Evolutionary conservation across 2,329 filamentous ascomycete genomes (phyloP).

Genomic region (Achaetomium macrosporum): DNA sequence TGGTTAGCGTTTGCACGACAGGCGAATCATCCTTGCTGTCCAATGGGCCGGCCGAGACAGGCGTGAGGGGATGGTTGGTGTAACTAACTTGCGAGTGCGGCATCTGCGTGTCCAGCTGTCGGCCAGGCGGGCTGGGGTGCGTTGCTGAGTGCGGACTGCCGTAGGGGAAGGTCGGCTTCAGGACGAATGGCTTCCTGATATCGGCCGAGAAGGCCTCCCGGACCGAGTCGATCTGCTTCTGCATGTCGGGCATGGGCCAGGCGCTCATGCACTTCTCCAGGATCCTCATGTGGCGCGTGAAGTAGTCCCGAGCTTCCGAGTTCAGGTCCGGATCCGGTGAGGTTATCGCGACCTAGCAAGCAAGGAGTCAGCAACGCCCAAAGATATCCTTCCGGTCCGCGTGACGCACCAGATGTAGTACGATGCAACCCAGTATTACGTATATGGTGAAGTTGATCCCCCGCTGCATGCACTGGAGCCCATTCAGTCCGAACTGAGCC

Average conservation of each 20-base stretch:
- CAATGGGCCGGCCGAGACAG: slow-evolving; percentile 65
- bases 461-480: slow-evolving; percentile 84
- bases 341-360: slow-evolving; percentile 74
- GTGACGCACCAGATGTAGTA: slow-evolving; percentile 77
- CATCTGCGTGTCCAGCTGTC: slow-evolving; percentile 48
- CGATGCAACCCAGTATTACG: slow-evolving; percentile 80
- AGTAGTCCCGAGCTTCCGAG: slow-evolving; percentile 77
- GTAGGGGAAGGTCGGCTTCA: slow-evolving; percentile 83
- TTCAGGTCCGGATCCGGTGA: slow-evolving; percentile 89
- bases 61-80: slow-evolving; percentile 66
- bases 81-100: slow-evolving; percentile 60
- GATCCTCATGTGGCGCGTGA: slow-evolving; percentile 89
- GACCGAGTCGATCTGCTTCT: slow-evolving; percentile 82
- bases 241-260: slow-evolving; percentile 86
- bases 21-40: slow-evolving; percentile 70
- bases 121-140: slow-evolving; percentile 57
- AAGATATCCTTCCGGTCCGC: not conserved
- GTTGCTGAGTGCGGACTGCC: slow-evolving; percentile 66
- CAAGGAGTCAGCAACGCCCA: slow-evolving; percentile 9
- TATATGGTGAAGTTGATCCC: slow-evolving; percentile 97
- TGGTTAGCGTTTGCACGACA: slow-evolving; percentile 62
- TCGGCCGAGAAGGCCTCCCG: slow-evolving; percentile 89
- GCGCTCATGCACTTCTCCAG: slow-evolving; percentile 76
- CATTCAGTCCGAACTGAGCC: slow-evolving; percentile 68
- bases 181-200: slow-evolving; percentile 73